Percentiles rank a stretch among this genome's conserved stretches.
phyloP scores from a whole-genome alignment of 805 yeast species.

The Lachancea meyersii region DNA sequence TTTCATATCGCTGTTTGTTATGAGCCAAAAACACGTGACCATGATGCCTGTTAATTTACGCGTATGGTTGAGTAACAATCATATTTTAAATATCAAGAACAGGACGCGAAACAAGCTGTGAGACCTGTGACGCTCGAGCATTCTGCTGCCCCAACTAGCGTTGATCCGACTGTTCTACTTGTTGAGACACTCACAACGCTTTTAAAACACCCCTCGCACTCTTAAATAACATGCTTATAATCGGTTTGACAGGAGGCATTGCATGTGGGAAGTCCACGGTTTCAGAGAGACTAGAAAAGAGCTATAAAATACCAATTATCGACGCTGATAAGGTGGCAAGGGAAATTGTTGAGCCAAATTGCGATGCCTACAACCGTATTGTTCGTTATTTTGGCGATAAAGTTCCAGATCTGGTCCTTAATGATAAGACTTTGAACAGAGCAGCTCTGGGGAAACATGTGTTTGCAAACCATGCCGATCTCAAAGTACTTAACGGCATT shows the following conservation, averaged over 20 bases:
- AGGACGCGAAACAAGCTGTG: not conserved
- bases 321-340: slow-evolving; percentile 92
- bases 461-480: slow-evolving; percentile 57
- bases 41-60: no score
- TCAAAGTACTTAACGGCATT: slow-evolving; percentile 58
- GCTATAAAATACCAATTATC: slow-evolving; percentile 52
- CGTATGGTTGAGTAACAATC: not conserved
- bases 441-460: slow-evolving; percentile 71
- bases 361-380: slow-evolving; percentile 59
- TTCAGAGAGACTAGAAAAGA: slow-evolving; percentile 48
- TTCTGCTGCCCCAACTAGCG: no score
- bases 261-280: slow-evolving; percentile 97
- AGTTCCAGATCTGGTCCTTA: slow-evolving; percentile 42
- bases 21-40: no score
- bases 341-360: slow-evolving; percentile 78
- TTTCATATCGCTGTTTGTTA: no score
- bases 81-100: not conserved
- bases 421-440: slow-evolving; percentile 51
- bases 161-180: not conserved
- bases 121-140: no score
- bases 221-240: slow-evolving; percentile 61
- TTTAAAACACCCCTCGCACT: no score
- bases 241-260: slow-evolving; percentile 97
- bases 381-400: slow-evolving; percentile 51
- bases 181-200: no score